These are phyloP conservation scores for Rhizophora mangle DNA, from an alignment of 345 rosid genomes.

Conservation along the genomic window DNA sequence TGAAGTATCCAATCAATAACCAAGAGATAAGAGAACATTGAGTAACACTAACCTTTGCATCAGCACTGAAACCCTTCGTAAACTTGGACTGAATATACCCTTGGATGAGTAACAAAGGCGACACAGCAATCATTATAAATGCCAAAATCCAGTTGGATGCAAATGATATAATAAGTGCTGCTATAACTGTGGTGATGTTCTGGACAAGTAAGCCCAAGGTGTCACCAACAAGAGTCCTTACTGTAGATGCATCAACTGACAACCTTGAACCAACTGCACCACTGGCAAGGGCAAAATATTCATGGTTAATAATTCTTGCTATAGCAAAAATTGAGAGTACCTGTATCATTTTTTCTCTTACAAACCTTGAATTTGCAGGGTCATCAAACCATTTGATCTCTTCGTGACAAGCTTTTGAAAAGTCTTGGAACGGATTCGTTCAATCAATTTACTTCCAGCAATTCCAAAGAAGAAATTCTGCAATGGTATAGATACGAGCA, in stretches of 20 bases:
- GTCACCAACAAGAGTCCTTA: constrained; percentile 55
- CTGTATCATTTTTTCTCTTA: not conserved
- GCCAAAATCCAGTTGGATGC: constrained; percentile 60
- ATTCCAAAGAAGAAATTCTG: constrained; percentile 73
- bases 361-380: constrained; percentile 63
- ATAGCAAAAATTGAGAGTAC: not conserved
- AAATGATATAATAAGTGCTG: constrained; percentile 50
- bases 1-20: not conserved
- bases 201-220: constrained; percentile 50
- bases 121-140: constrained; percentile 35
- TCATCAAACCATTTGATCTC: constrained; percentile 88
- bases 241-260: constrained; percentile 56
- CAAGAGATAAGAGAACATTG: not conserved
- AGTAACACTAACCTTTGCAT: constrained; percentile 30
- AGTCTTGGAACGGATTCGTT: constrained; percentile 62
- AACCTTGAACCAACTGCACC: constrained; percentile 67
- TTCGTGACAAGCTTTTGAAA: constrained; percentile 81
- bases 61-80: constrained; percentile 53
- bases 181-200: constrained; percentile 42
- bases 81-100: constrained; percentile 45
- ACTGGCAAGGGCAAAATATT: constrained; percentile 24
- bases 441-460: constrained; percentile 77
- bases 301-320: not conserved
- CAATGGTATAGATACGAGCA: constrained; percentile 39
- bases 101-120: constrained; percentile 46